Evolutionary conservation across 2,329 filamentous ascomycete genomes (phyloP), one percentile per base, ranked within the genome.

Genomic region (Scorias spongiosa): DNA sequence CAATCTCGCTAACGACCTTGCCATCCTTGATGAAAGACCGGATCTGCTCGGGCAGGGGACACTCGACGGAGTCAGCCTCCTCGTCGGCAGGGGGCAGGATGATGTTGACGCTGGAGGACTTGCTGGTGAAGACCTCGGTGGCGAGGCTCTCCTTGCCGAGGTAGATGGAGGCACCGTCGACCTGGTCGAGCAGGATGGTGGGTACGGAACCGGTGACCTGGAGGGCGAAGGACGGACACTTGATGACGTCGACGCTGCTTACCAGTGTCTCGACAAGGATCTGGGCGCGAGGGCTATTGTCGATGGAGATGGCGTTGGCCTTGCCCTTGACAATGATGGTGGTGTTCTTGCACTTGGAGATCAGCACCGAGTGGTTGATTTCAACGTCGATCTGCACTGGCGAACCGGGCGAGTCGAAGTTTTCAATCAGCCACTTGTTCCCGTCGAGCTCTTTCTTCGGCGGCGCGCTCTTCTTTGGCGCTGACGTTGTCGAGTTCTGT

Each of bases 401-500:
- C 12, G 78, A 70, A 2, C 70, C 76, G 43, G 70, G 67, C 48
- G 80, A 84, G 42, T 98, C 91, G 57, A 78, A 96, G 68, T 98
- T 91, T 72, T 96, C 91, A 56, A 98, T 78, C 45, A 81, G 78
- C 91, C 91, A 98, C 65, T 96, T 96, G 66, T 86, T 95, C 40
- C 68, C 69, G 44, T 71, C 69, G 29, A 71, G 59, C 54, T 69
- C 67, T 54, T 69, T 70, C 54, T 69, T 70, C 56, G 66, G 68
- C 11, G 64, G 63, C 20, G 61, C 62, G 51, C 65, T 64, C 20
- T 49, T 50, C 44, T 53, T 53, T 4, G 40, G 15, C 28, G 54
- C 34, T 2, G 47, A 44, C 10, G 49, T 43, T 10, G 52, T 50
- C 45, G 51, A 55, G 59, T 68, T 70, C 20, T 66, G 65, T 36